These are phyloP conservation scores for Yamadazyma blattariae DNA, from an alignment of 1,139 yeast genomes.

Conservation along the genomic window DNA sequence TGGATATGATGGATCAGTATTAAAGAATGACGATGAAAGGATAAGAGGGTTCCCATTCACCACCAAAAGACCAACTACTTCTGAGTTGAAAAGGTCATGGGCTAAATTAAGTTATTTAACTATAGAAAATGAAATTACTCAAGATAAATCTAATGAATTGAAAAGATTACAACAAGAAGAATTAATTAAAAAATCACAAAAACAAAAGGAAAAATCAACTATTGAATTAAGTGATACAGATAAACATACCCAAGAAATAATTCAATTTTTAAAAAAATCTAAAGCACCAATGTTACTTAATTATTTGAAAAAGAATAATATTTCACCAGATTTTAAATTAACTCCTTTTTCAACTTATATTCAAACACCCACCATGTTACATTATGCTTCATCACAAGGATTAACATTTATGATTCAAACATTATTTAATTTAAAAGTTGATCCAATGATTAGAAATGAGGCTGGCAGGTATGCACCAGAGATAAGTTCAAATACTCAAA, in stretches of 20 bases:
- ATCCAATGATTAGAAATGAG: constrained; percentile 57
- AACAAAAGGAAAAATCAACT: constrained; percentile 19
- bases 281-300: constrained; percentile 73
- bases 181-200: constrained; percentile 15
- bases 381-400: constrained; percentile 72
- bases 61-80: constrained; percentile 81
- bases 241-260: constrained; percentile 55
- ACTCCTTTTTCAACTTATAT: constrained; percentile 52
- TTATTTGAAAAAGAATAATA: constrained; percentile 56
- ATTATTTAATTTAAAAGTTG: constrained; percentile 66
- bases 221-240: constrained; percentile 32
- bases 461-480: constrained; percentile 61
- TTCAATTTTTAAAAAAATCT: constrained; percentile 62
- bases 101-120: constrained; percentile 63
- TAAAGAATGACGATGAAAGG: constrained; percentile 51
- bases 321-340: constrained; percentile 48
- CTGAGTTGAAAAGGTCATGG: constrained; percentile 87
- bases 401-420: constrained; percentile 65
- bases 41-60: constrained; percentile 79
- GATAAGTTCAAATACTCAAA: constrained; percentile 39
- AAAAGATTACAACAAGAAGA: constrained; percentile 22
- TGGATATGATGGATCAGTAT: constrained; percentile 59
- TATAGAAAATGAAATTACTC: constrained; percentile 54
- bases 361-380: constrained; percentile 72
- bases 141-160: constrained; percentile 27